phyloP scores from a whole-genome alignment of 225 moss, liverwort and hornwort genomes.

The Pseudisothecium myosuroides region DNA sequence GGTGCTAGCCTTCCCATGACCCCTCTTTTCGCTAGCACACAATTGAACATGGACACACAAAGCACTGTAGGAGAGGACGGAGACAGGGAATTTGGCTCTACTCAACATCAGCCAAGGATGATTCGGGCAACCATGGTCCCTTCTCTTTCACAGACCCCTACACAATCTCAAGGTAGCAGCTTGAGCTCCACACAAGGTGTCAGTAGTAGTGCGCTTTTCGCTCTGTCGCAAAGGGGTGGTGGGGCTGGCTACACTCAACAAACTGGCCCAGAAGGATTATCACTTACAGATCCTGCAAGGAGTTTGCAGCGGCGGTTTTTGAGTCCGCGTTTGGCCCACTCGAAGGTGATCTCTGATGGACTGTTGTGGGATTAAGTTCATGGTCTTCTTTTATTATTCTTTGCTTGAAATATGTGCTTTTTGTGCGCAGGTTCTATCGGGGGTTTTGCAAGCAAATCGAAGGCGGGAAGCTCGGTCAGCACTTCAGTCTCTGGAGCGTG shows the following conservation, averaged over 20 bases:
- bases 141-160: constrained; percentile 33
- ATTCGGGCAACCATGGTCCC: constrained; percentile 69
- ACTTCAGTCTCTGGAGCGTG: constrained; percentile 69
- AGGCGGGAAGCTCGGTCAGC: constrained; percentile 69
- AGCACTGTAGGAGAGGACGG: constrained; percentile 23
- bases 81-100: constrained; percentile 3
- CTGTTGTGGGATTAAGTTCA: background rate
- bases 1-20: constrained; percentile 91
- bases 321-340: constrained; percentile 44
- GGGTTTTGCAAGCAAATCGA: constrained; percentile 64
- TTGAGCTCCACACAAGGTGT: constrained; percentile 33
- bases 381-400: background rate
- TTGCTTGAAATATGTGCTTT: background rate
- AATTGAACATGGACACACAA: constrained; percentile 26
- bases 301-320: constrained; percentile 52
- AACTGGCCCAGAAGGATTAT: constrained; percentile 13
- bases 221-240: constrained; percentile 52
- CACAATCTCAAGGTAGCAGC: constrained; percentile 50
- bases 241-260: constrained; percentile 24
- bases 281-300: constrained; percentile 9
- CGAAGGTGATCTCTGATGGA: constrained; percentile 37
- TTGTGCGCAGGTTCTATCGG: constrained; percentile 26
- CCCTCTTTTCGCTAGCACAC: constrained; percentile 71
- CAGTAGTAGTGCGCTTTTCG: constrained; percentile 70
- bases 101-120: constrained; percentile 35